phyloP scores from a whole-genome alignment of 1,284 basidiomycete genomes.

The Ustilago lituana region DNA sequence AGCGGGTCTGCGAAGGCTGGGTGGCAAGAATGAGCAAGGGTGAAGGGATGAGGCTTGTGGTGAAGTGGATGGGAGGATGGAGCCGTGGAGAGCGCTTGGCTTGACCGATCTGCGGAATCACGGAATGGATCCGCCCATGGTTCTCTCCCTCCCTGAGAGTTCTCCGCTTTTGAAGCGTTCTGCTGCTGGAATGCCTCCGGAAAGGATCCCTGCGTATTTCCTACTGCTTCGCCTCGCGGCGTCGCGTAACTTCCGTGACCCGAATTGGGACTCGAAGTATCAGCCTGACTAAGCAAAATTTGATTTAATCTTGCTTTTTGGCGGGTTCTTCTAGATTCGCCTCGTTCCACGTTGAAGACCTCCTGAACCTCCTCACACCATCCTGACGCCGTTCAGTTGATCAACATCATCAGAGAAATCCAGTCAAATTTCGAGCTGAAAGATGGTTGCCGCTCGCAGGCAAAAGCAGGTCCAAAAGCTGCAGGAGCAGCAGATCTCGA shows the following conservation, averaged over 20 bases:
- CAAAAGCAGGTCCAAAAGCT: conserved; percentile 36
- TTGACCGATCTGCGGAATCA: conserved; percentile 3
- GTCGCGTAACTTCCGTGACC: conserved; percentile 41
- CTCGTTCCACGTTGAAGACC: neutral
- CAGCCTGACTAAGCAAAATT: conserved; percentile 42
- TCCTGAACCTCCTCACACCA: too few relatives aligned
- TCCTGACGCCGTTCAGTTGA: too few relatives aligned
- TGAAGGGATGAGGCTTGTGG: neutral
- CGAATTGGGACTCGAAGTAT: neutral
- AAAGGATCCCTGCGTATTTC: conserved; percentile 4
- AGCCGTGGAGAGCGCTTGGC: too few relatives aligned
- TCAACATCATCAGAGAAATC: neutral
- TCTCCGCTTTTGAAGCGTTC: conserved; percentile 24
- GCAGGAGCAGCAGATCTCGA: conserved; percentile 45
- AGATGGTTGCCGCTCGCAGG: conserved; percentile 32
- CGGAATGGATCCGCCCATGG: neutral
- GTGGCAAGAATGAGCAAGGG: neutral
- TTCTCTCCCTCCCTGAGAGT: too few relatives aligned
- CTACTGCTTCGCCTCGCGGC: conserved; percentile 4
- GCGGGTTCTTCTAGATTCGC: conserved; percentile 6
- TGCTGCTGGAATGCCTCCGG: conserved; percentile 8
- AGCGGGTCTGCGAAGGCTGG: too few relatives aligned
- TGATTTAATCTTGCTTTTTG: conserved; percentile 19
- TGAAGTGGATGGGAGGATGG: conserved; percentile 2
- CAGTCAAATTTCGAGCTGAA: too few relatives aligned